These are phyloP conservation scores for Agrocybe praecox DNA, from an alignment of 768 basidiomycete species.

Conservation along the genomic window DNA sequence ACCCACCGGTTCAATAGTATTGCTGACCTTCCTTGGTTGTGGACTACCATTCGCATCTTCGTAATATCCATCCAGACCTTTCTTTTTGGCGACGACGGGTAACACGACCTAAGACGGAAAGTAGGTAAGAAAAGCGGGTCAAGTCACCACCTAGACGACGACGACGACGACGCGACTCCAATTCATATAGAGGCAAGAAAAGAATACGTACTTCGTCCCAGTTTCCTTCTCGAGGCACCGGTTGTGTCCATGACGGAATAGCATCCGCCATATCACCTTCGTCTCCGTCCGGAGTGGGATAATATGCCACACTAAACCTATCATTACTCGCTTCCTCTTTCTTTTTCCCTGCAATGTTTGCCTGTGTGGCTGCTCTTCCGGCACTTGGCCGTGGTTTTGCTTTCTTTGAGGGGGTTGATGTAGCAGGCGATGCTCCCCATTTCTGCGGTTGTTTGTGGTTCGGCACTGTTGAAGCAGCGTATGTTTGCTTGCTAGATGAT, in stretches of 20 bases:
- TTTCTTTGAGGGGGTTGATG: conserved; percentile 33
- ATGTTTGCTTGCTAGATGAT: conserved; percentile 9
- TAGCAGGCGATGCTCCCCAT: conserved; percentile 33
- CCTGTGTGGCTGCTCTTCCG: conserved; percentile 35
- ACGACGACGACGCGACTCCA: background rate
- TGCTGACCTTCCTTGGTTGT: conserved; percentile 47
- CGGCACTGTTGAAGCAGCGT: conserved; percentile 12
- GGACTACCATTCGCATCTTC: conserved; percentile 71
- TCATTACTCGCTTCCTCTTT: conserved; percentile 41
- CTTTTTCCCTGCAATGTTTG: conserved; percentile 42
- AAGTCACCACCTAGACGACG: conserved; percentile 2
- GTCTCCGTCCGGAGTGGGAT: conserved; percentile 59
- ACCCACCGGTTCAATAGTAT: conserved; percentile 60
- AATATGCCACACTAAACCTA: conserved; percentile 64
- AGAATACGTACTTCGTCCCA: conserved; percentile 76
- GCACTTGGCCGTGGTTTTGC: conserved; percentile 31
- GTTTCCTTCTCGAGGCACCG: conserved; percentile 64
- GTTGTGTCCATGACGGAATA: conserved; percentile 84
- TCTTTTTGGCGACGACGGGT: conserved; percentile 84
- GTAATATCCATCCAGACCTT: conserved; percentile 73
- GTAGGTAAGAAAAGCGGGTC: conserved; percentile 2
- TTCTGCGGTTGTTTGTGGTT: conserved; percentile 22
- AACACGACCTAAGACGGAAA: conserved; percentile 64
- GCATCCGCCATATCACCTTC: conserved; percentile 63
- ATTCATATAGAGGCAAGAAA: conserved; percentile 4